Evolutionary conservation across 495 filamentous ascomycete species (phyloP).

Genomic region (Hypomontagnella monticulosa): DNA sequence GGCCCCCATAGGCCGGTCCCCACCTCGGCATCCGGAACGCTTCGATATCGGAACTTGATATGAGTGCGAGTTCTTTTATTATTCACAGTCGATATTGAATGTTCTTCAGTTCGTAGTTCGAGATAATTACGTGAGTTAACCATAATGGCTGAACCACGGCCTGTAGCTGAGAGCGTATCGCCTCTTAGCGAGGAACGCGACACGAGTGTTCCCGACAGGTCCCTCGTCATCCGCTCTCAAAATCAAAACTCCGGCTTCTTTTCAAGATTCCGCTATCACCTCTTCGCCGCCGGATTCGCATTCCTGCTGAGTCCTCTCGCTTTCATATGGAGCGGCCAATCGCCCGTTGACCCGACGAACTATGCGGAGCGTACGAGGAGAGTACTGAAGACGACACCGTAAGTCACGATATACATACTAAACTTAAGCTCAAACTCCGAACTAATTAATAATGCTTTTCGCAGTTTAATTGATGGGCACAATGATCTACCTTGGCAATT

Average conservation of each 20-base stretch:
- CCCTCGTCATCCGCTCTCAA: conserved; percentile 27
- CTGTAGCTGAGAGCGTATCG: conserved; percentile 6
- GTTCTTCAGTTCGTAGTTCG: not conserved
- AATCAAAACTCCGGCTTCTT: conserved; percentile 20
- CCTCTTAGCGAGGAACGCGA: conserved; percentile 1
- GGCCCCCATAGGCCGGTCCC: conserved; percentile 13
- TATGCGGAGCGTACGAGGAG: conserved; percentile 31
- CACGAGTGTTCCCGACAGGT: conserved; percentile 1
- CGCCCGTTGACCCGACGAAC: conserved; percentile 24
- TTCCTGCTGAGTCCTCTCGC: conserved; percentile 28
- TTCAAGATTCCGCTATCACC: conserved; percentile 28
- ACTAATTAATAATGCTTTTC: not conserved
- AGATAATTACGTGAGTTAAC: not conserved
- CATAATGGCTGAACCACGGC: conserved; percentile 26
- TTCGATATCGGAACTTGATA: conserved; percentile 7
- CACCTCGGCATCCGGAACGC: conserved; percentile 1
- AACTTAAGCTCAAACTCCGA: not conserved
- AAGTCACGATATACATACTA: not conserved
- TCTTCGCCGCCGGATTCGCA: conserved; percentile 31
- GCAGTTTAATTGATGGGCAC: conserved; percentile 47
- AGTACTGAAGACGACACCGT: conserved; percentile 34
- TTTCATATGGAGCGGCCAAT: conserved; percentile 29
- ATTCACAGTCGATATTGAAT: not conserved
- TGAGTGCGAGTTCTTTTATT: not conserved
- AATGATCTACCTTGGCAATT: conserved; percentile 49